Conservation (phyloP, 2,329 filamentous ascomycete species). For the Botrytis galanthina region DNA sequence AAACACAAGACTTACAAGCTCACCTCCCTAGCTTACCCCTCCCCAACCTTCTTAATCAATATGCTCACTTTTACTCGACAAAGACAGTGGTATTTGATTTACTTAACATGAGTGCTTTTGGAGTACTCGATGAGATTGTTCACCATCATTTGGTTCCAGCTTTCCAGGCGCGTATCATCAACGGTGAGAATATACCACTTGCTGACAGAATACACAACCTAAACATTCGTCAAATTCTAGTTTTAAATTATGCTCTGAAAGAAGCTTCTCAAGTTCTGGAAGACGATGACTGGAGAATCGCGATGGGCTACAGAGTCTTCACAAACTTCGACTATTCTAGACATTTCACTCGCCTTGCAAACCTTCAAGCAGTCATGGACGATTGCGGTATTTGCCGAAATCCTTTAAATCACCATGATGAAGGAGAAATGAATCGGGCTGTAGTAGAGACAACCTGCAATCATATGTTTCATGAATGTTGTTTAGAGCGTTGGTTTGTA, state of each 20-base stretch:
- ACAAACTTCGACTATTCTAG: neutral
- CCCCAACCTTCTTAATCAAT: neutral
- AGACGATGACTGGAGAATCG: neutral
- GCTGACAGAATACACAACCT: neutral
- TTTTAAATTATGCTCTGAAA: neutral
- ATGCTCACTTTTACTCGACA: neutral
- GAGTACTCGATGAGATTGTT: neutral
- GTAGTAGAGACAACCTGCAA: neutral
- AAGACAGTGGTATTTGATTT: neutral
- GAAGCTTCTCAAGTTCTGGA: neutral
- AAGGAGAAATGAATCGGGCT: neutral
- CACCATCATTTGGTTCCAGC: neutral
- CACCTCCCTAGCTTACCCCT: neutral
- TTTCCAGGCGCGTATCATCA: neutral
- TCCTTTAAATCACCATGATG: neutral
- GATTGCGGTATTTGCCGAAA: neutral
- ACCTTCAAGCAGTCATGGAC: neutral
- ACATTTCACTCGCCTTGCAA: neutral
- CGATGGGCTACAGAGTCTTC: neutral
- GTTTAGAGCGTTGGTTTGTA: neutral
- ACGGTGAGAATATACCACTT: neutral
- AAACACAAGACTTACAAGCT: neutral
- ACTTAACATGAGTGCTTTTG: neutral
- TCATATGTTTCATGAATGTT: neutral
- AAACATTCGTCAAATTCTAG: neutral